Base-by-base conservation (phyloP, 179 eudicot species). In the Spergularia azorica region DNA sequence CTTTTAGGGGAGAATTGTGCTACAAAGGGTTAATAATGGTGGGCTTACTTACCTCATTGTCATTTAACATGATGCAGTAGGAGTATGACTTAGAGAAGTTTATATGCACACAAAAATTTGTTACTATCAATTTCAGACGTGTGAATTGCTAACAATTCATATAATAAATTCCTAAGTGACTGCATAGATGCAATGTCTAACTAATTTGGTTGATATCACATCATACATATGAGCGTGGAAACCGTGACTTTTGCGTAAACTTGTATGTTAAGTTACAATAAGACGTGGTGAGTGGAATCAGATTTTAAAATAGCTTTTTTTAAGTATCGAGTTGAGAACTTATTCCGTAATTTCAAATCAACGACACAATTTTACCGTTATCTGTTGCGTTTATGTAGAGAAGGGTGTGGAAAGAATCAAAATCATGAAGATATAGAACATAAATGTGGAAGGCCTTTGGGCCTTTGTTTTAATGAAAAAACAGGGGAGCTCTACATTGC, bases 371-470 rank as follows among this genome's bases (percentile, higher is more conserved):
- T 54, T 54, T 21, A 14, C 13, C 58, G 16, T 54, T 51, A 70
- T 18, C 5, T 10, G 57, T 48, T 62, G 4, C 17, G 17, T 9
- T 16, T 3, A 16, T 60, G 3, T 70, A 83, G 85, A 70, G 82
- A 83, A 60, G 77, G 5, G 50, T 83, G 87, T 69, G 64, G 11
- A 55, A 71, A 67, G 3, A 41, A 36, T 10, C 8, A 63, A 5
- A 69, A 77, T 39, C 85, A 84, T 9, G 86, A 83, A 71, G 26
- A 79, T 20, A 83, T 9, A 63, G 98, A 93, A 68, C 88, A 88
- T 70, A 76, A 81, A 8, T 93, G 97, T 84, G 98, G 98, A 51
- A 82, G 97, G 0, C 97, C 98, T 54, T 87, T 95, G 83, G 97
- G 95, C 85, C 84, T 95, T 9, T 54, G 84, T 0, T 93, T 93